Conservation (phyloP, 2,329 filamentous ascomycete genomes). For the Cladorrhinum sp. region DNA sequence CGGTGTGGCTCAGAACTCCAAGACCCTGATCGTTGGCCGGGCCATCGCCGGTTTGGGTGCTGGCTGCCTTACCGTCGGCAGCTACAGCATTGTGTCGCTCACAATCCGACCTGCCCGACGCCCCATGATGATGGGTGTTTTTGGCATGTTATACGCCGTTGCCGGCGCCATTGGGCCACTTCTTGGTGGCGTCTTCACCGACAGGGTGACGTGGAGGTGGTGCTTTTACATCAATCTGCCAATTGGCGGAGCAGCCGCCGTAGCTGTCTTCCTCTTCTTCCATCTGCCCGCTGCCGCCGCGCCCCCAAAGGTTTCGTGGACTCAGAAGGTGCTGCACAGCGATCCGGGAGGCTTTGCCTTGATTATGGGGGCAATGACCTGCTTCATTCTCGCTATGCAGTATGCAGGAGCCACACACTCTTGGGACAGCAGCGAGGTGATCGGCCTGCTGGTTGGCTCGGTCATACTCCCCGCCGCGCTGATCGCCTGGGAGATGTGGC, state of each 20-base stretch:
- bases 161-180: conserved; percentile 14
- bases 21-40: conserved; percentile 23
- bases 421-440: conserved; percentile 37
- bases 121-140: conserved; percentile 8
- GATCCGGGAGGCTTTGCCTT: conserved; percentile 38
- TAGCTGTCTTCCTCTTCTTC: conserved; percentile 35
- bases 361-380: conserved; percentile 39
- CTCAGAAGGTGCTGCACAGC: conserved; percentile 42
- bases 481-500: not conserved
- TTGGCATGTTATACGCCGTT: conserved; percentile 9
- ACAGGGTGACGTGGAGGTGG: conserved; percentile 14
- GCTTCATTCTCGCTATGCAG: conserved; percentile 44
- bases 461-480: conserved; percentile 28
- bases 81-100: conserved; percentile 21
- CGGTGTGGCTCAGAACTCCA: conserved; percentile 33
- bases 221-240: conserved; percentile 26
- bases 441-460: conserved; percentile 37
- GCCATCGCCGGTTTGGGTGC: conserved; percentile 19
- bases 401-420: conserved; percentile 39
- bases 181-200: conserved; percentile 16
- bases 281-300: conserved; percentile 35
- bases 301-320: conserved; percentile 31
- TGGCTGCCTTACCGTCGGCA: conserved; percentile 19
- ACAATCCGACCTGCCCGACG: conserved; percentile 9
- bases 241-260: conserved; percentile 29